phyloP scores from a whole-genome alignment of 306 rosid species.

The Spatholobus suberectus region DNA sequence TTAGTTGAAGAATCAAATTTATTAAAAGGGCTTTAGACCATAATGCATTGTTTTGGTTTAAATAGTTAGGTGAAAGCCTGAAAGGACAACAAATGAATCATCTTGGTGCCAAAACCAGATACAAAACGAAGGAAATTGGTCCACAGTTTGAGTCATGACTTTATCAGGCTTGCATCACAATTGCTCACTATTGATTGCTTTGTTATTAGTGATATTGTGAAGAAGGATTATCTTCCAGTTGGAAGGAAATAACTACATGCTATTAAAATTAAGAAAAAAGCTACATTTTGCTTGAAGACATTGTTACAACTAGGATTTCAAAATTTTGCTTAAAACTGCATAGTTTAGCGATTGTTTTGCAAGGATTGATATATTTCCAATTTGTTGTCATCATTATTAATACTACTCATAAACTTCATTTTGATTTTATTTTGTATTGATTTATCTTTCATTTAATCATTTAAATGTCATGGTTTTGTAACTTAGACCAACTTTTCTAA shows the following conservation, averaged over 20 bases:
- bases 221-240: conserved; percentile 13
- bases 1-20: too few species aligned
- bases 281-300: neutral
- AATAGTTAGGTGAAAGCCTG: too few species aligned
- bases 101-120: too few species aligned
- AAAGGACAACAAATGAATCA: too few species aligned
- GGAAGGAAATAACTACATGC: conserved; percentile 19
- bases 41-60: too few species aligned
- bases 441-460: neutral
- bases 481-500: neutral
- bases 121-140: conserved; percentile 93
- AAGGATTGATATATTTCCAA: neutral
- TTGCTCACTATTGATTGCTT: conserved; percentile 33
- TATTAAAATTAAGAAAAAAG: neutral
- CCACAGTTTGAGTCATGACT: conserved; percentile 87
- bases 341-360: neutral
- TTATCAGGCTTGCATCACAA: conserved; percentile 63
- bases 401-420: neutral
- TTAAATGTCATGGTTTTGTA: neutral
- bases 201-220: neutral
- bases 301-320: too few species aligned
- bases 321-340: neutral
- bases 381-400: neutral
- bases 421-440: neutral
- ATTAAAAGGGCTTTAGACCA: too few species aligned